Evolutionary conservation across 2,329 filamentous ascomycete genomes (phyloP), one percentile per base, ranked within the genome.

Genomic region (Blastomyces percursus): DNA sequence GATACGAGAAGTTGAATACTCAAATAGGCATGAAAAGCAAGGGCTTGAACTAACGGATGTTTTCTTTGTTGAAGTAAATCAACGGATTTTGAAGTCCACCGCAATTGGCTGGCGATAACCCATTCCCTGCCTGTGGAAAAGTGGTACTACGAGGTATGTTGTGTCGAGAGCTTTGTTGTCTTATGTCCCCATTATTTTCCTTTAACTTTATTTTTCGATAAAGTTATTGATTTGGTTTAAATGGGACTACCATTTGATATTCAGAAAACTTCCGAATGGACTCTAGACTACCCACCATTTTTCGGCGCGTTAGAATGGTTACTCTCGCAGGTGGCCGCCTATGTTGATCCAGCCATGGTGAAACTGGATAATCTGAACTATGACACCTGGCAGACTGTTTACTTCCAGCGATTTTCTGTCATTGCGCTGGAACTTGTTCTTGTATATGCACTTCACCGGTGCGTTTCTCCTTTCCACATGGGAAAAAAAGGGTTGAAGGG

Each of bases 101-200:
- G 94, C 67, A 99, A 99, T 80, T 99, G 94, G 94, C 86, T 99
- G 50, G 94, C 94, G 66, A 91, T 97, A 69, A 97, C 94, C 4
- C 82, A 96, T 77, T 96, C 89, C 65, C 82, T 97, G 24, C 90
- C 93, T 2, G 77, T 92, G 59, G 86, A 89, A 75, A 82, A 95
- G 68, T 99, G 94, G 94, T 99, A 99, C 77, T 92, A 88, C 73
- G 94, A 99, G 78, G 84, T 86, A 72, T 64, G 73, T 64, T 44
- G 9, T 4, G 3, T 7, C n/a, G 12, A 35, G 52, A 7, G 32
- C 32, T 35, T n/a, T 3, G 8, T 50, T 59, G 16, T 24, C 21
- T 57, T 6, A 21, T 21, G 9, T 0, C 1, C 1, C 32, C 2
- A 35, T 56, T 56, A 14, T 4, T 42, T 42, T 3, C 16, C 40